Conservation (phyloP, 345 rosid genomes). For the Ceriops decandra region DNA sequence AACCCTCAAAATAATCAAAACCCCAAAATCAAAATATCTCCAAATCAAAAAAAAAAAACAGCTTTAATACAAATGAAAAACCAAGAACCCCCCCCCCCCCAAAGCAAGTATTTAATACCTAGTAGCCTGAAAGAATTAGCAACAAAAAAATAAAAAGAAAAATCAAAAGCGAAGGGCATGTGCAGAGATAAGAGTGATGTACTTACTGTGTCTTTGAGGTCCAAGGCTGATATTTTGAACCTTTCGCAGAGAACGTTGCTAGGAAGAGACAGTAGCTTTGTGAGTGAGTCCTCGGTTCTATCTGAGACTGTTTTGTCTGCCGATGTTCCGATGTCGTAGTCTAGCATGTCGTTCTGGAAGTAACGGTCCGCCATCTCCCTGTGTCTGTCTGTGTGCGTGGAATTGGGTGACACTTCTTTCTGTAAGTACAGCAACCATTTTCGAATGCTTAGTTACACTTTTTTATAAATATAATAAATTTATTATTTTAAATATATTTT, state of each 20-base stretch:
- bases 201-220: slow-evolving; percentile 47
- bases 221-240: slow-evolving; percentile 38
- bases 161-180: background rate
- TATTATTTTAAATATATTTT: no score
- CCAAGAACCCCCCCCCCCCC: background rate
- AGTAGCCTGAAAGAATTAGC: background rate
- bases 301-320: background rate
- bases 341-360: slow-evolving; percentile 24
- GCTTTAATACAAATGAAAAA: background rate
- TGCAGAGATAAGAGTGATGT: background rate
- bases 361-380: slow-evolving; percentile 26
- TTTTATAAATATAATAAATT: no score
- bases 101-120: background rate
- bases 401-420: no score
- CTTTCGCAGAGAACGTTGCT: slow-evolving; percentile 29
- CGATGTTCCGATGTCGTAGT: slow-evolving; percentile 1
- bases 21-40: background rate
- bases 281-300: slow-evolving; percentile 3
- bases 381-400: no score
- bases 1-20: background rate
- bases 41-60: background rate
- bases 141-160: background rate
- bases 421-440: no score
- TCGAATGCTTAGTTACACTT: no score
- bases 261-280: slow-evolving; percentile 41